Base-by-base conservation (phyloP, 75 land plant species). In the Isoetes taiwanensis region DNA sequence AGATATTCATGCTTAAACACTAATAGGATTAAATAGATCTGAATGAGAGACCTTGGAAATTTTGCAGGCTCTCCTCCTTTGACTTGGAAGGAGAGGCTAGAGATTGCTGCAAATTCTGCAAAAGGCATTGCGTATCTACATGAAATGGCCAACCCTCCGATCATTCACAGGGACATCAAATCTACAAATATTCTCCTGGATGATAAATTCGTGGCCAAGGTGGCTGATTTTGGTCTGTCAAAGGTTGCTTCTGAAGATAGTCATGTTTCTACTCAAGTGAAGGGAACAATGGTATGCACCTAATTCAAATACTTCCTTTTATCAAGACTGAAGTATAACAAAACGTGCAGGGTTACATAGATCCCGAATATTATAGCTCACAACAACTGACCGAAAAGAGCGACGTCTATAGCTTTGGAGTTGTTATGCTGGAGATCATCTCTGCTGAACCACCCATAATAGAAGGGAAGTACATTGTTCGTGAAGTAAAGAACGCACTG, bases 401-500 rank as follows among this genome's bases (percentile, higher is more conserved):
- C 54, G 96, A 89, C 61, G 96, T 85, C 2, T 89, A 89, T 48
- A 85, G 96, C 48, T 85, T 81, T 53, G 96, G 96, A 16, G 86
- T 89, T 6, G 84, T 89, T 2, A 69, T 89, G 54, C 71, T 89
- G 28, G 96, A 89, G 60, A 61, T 85, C 2, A 41, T 85, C 30
- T 79, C 83, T 4, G 75, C 76, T 3, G 64, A 40, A 48, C 65
- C 38, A n/a, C 90, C 96, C n/a, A 74, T 89, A 34, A 73, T 76
- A 37, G 50, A 63, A 28, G 82, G 88, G 10, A 81, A 70, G 54
- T 79, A 85, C 69, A 68, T 89, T n/a, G 90, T 85, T 6, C 65
- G 77, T 4, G 96, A 77, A 52, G 78, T 89, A 14, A 58, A 60
- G 29, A 61, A 32, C 1, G 57, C 70, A 6, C 43, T 80, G 57